phyloP scores from a whole-genome alignment of 495 filamentous ascomycete genomes.

The Penicillium samsonianum region DNA sequence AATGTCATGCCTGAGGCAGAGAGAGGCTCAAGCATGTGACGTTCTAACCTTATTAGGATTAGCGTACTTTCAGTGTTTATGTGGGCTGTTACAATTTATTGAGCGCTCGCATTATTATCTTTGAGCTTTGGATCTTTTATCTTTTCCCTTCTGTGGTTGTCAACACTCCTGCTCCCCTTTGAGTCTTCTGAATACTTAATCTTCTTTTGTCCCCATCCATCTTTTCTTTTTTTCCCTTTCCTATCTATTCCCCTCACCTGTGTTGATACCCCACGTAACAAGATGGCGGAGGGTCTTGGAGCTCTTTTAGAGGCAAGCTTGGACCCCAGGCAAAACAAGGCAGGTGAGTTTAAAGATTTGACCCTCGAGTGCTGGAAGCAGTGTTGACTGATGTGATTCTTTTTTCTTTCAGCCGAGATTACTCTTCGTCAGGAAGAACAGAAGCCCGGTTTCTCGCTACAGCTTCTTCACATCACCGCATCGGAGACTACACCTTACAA shows the following conservation, averaged over 20 bases:
- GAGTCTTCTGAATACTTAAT: constrained; percentile 1
- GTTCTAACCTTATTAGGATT: constrained; percentile 19
- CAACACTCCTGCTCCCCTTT: neutral
- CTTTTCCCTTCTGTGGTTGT: constrained; percentile 8
- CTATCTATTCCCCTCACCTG: constrained; percentile 16
- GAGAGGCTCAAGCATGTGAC: constrained; percentile 27
- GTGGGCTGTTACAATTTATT: constrained; percentile 31
- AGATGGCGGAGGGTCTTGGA: constrained; percentile 76
- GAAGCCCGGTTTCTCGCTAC: constrained; percentile 82
- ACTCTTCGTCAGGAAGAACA: constrained; percentile 72
- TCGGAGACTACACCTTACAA: constrained; percentile 65
- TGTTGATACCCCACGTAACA: constrained; percentile 40
- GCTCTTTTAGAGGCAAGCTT: constrained; percentile 81
- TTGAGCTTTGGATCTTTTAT: constrained; percentile 23
- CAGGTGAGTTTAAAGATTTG: constrained; percentile 60
- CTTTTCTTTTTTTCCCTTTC: constrained; percentile 10
- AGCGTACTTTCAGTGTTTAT: constrained; percentile 23
- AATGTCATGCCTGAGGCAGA: neutral
- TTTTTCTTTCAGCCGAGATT: constrained; percentile 65
- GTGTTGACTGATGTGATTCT: constrained; percentile 19
- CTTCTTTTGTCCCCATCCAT: neutral
- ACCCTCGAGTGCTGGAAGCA: neutral
- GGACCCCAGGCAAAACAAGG: constrained; percentile 79
- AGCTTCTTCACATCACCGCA: constrained; percentile 84
- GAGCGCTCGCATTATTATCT: constrained; percentile 26